Base-by-base conservation (phyloP, 2,329 filamentous ascomycete genomes). In the Botrytis medusae region DNA sequence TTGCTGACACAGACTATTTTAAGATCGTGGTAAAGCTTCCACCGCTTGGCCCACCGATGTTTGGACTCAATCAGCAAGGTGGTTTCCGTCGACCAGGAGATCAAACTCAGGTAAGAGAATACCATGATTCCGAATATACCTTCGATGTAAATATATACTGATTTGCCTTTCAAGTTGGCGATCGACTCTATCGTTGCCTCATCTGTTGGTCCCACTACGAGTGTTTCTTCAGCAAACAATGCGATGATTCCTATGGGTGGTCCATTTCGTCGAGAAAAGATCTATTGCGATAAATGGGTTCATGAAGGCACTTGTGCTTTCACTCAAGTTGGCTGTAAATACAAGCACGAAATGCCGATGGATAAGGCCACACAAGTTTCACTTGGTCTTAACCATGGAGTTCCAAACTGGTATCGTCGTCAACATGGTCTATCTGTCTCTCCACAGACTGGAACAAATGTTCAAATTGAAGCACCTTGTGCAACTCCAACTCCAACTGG, bases 281-380 rank as follows among this genome's bases (percentile, higher is more conserved):
- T 92, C 37, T 97, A 92, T 82, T 97, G 94, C 83, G 93, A 94
- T 74, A 93, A 95, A 82, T 98, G 94, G 94, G 91, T 97, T 72
- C 91, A 93, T 78, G 91, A 92, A 74, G 94, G 94, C 32, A 89
- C 93, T 61, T 98, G 95, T 81, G 92, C 92, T 75, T 98, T 93
- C 81, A 90, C 88, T 5, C 93, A 97, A 81, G 91, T 95, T 79
- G 94, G 95, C 0, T 97, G 95, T 84, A 90, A 91, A 76, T 97
- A 90, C 85, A 95, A 94, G 83, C 95, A 97, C 81, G 93, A 96
- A 81, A 97, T 97, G 92, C 95, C 95, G 0, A 82, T 84, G 40
- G 90, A 94, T 76, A 85, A 85, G 69, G 84, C 85, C 0, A 92
- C 90, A 1, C 88, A 97, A 77, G 84, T 88, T 61, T 85, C 87